Conservation (phyloP, 2,329 filamentous ascomycete species). For the Pseudogymnoascus sp. region DNA sequence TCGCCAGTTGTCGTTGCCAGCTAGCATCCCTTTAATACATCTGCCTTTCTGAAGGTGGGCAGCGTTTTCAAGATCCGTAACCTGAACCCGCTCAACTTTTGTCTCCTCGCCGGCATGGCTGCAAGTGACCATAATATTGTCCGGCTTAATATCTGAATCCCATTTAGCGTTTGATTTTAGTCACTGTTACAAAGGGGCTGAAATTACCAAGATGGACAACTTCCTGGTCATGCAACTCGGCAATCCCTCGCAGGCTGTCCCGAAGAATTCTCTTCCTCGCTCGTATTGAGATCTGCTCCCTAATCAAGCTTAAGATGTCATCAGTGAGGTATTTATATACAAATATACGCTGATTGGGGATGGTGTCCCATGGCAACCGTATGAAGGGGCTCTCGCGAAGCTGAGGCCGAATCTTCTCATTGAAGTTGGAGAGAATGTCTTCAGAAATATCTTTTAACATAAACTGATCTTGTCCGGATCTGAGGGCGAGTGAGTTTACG, state of each 20-base stretch:
- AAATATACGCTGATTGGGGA: conserved; percentile 7
- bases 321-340: conserved; percentile 12
- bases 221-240: conserved; percentile 9
- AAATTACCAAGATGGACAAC: conserved; percentile 10
- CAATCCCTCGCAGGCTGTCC: conserved; percentile 9
- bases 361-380: conserved; percentile 6
- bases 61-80: conserved; percentile 21
- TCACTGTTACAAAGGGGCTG: neutral
- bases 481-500: conserved; percentile 4
- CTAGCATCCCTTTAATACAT: conserved; percentile 15
- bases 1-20: conserved; percentile 12
- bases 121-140: conserved; percentile 11
- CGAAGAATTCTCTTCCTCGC: conserved; percentile 12
- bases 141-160: conserved; percentile 12
- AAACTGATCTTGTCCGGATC: conserved; percentile 11
- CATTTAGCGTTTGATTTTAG: neutral
- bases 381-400: conserved; percentile 15
- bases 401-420: conserved; percentile 21
- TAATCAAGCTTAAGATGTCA: conserved; percentile 11
- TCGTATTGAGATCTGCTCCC: conserved; percentile 9
- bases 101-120: neutral
- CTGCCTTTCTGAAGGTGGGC: conserved; percentile 29
- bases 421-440: conserved; percentile 10
- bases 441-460: conserved; percentile 12
- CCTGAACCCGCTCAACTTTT: conserved; percentile 10